phyloP scores from a whole-genome alignment of 2,329 filamentous ascomycete genomes.

The Aspergillus sclerotialis region DNA sequence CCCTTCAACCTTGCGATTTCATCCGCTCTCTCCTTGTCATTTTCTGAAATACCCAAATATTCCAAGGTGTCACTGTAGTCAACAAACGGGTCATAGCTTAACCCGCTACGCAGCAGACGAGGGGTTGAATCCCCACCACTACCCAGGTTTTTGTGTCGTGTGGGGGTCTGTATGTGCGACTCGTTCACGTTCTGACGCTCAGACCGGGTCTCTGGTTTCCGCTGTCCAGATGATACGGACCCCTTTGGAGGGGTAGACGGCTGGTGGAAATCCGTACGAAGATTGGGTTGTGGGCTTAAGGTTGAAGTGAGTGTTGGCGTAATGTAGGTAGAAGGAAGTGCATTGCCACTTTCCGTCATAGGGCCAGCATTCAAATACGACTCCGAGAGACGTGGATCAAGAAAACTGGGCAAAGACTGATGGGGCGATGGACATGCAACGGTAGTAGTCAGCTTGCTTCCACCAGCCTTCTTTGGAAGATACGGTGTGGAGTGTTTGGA shows the following conservation, averaged over 20 bases:
- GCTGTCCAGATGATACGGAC: slow-evolving; percentile 1
- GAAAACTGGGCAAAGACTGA: slow-evolving; percentile 11
- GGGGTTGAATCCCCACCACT: slow-evolving; percentile 1
- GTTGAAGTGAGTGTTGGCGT: slow-evolving; percentile 2
- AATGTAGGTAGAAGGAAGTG: slow-evolving; percentile 4
- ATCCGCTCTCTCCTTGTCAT: slow-evolving; percentile 25
- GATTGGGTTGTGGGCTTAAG: slow-evolving; percentile 1
- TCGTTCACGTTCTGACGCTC: slow-evolving; percentile 10
- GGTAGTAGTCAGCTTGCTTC: slow-evolving; percentile 1
- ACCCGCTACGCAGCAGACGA: slow-evolving; percentile 1
- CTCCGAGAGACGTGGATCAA: slow-evolving; percentile 23
- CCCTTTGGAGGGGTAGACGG: neutral
- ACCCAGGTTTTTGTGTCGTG: slow-evolving; percentile 5
- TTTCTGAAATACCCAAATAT: slow-evolving; percentile 13
- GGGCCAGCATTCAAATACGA: slow-evolving; percentile 6
- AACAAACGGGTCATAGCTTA: slow-evolving; percentile 15
- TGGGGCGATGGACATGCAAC: slow-evolving; percentile 1
- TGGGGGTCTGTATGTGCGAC: slow-evolving; percentile 8
- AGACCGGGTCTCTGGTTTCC: slow-evolving; percentile 12
- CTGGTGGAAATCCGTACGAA: slow-evolving; percentile 2
- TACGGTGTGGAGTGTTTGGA: slow-evolving; percentile 2
- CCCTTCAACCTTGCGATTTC: slow-evolving; percentile 41
- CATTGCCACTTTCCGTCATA: slow-evolving; percentile 1
- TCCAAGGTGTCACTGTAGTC: slow-evolving; percentile 11
- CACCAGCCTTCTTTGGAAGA: slow-evolving; percentile 5